Base-by-base conservation (phyloP, 1,284 basidiomycete species). In the Mrakiaceae sp. region DNA sequence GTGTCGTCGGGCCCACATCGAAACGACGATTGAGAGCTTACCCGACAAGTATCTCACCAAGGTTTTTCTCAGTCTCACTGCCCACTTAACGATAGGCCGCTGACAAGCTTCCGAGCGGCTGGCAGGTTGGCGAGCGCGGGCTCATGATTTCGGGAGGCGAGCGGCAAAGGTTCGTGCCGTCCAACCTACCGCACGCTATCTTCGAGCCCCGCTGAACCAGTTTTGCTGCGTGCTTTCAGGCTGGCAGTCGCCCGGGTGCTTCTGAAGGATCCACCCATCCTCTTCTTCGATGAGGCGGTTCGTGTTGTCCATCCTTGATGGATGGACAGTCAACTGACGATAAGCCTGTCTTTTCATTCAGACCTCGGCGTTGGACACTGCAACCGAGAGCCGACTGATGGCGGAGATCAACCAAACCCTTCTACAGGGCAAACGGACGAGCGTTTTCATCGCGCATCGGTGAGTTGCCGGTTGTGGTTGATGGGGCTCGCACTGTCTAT, bases 91-190 rank as follows among this genome's bases (percentile, higher is more conserved):
- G 27, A 27, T 27, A 27, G 27, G 27, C 27, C 27, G 27, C 27
- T 27, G 27, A 27, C 27, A 27, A 27, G 27, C 27, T 27, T 27
- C 2, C 27, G 27, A 27, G 27, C 27, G 27, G 27, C 27, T 27
- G 27, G 27, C 27, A 27, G 27, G 96, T 98, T 9, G 96, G 95
- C 0, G 95, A 98, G 77, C 80, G 95, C 40, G 95, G 95, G 0
- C 75, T 98, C 72, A 98, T 98, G 96, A 92, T 98, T 64, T 93
- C 90, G 12, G 95, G 95, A 0, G 95, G 96, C 0, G 95, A 98
- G 80, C 98, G 98, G 76, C 95, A 98, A 79, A 79, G 96, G 62
- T 66, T 2, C 27, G 60, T 47, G 4, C 5, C 12, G 42, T 16
- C 6, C 11, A 2, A 10, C 54, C 48, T 10, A 14, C 10, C 58